Percentiles rank a stretch among this genome's conserved stretches.
phyloP scores from a whole-genome alignment of 225 moss, liverwort and hornwort species.

The Marchantia paleacea region DNA sequence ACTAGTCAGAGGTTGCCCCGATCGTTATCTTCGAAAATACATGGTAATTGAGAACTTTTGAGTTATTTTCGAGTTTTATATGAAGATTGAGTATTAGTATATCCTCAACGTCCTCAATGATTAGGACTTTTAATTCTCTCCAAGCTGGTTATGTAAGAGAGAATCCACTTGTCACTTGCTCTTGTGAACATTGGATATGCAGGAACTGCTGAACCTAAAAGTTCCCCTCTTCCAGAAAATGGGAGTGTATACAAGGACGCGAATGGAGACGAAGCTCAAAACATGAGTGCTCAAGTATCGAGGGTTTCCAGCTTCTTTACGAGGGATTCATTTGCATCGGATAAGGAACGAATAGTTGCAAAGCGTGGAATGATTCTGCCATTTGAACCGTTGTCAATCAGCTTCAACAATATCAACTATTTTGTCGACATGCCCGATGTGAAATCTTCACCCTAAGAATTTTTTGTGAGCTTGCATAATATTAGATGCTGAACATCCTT shows the following conservation, averaged over 20 bases:
- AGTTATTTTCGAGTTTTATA: too few species aligned
- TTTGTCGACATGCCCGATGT: conserved; percentile 56
- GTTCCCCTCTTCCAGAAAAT: conserved; percentile 11
- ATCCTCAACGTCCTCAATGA: too few species aligned
- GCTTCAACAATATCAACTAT: conserved; percentile 73
- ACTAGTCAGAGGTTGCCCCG: background rate
- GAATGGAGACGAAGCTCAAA: background rate
- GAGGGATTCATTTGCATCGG: conserved; percentile 13
- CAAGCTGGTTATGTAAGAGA: too few species aligned
- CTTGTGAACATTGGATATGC: background rate
- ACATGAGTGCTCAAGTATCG: background rate
- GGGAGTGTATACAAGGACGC: background rate
- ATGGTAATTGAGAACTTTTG: too few species aligned
- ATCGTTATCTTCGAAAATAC: conserved; percentile 6
- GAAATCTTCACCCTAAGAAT: background rate
- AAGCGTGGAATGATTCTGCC: conserved; percentile 79
- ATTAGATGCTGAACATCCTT: too few species aligned
- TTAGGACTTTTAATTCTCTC: too few species aligned
- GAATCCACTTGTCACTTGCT: too few species aligned
- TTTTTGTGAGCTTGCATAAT: background rate
- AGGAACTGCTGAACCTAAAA: background rate
- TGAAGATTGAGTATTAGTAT: too few species aligned
- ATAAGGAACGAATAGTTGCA: conserved; percentile 14
- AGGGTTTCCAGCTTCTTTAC: background rate
- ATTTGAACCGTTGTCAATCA: conserved; percentile 75